Evolutionary conservation across 768 basidiomycete genomes (phyloP).

Genomic region (Gymnopilus dilepis): DNA sequence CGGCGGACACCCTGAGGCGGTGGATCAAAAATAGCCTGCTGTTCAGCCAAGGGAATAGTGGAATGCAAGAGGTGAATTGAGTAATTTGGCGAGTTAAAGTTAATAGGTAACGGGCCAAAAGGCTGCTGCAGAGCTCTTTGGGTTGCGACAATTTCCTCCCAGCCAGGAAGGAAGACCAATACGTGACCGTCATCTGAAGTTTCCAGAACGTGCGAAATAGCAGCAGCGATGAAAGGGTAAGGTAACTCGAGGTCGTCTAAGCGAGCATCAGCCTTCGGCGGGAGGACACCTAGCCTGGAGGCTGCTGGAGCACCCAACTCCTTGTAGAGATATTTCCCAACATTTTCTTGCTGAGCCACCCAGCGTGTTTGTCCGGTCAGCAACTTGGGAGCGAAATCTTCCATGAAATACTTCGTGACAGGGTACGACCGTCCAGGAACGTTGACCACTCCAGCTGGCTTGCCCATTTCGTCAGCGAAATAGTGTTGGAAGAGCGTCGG

Average conservation of each 20-base stretch:
- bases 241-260: conserved; percentile 77
- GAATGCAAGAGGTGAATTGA: conserved; percentile 88
- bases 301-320: conserved; percentile 55
- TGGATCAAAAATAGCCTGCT: conserved; percentile 88
- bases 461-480: conserved; percentile 68
- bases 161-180: conserved; percentile 90
- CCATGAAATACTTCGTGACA: conserved; percentile 80
- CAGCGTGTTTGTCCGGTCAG: conserved; percentile 50
- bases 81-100: conserved; percentile 62
- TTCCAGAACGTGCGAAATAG: conserved; percentile 77
- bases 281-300: conserved; percentile 31
- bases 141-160: conserved; percentile 85
- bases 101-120: conserved; percentile 54
- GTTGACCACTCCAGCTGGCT: conserved; percentile 73
- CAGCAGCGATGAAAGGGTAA: conserved; percentile 78
- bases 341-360: conserved; percentile 74
- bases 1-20: conserved; percentile 79
- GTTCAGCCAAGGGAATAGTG: conserved; percentile 84
- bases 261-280: conserved; percentile 23
- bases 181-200: conserved; percentile 83
- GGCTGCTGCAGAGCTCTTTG: conserved; percentile 65
- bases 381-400: conserved; percentile 70
- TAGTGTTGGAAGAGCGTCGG: conserved; percentile 88
- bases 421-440: conserved; percentile 94
- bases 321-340: conserved; percentile 71